Evolutionary conservation across 768 basidiomycete genomes (phyloP).

Genomic region (Boletus subparvulus): DNA sequence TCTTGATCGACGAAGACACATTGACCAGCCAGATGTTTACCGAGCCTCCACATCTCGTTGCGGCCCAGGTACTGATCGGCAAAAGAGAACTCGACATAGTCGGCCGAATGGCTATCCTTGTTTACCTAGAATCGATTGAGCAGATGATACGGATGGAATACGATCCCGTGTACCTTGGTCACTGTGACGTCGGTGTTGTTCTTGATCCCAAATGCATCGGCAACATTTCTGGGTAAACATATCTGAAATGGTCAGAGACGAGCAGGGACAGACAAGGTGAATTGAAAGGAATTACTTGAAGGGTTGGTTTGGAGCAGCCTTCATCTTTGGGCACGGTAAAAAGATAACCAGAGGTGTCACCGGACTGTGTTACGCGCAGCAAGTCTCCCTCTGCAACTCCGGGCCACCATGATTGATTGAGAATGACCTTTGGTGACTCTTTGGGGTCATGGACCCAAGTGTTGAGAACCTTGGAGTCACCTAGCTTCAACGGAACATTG

Average conservation of each 20-base stretch:
- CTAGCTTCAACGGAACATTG: slow-evolving; percentile 49
- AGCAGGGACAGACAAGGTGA: not conserved
- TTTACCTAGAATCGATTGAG: slow-evolving; percentile 54
- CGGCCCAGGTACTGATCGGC: slow-evolving; percentile 95
- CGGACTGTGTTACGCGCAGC: slow-evolving; percentile 52
- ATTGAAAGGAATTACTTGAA: slow-evolving; percentile 48
- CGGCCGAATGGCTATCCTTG: slow-evolving; percentile 57
- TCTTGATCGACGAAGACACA: slow-evolving; percentile 86
- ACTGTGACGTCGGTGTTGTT: slow-evolving; percentile 72
- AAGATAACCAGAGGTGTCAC: slow-evolving; percentile 48
- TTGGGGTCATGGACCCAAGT: slow-evolving; percentile 75
- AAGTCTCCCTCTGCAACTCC: slow-evolving; percentile 78
- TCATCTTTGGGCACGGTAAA: slow-evolving; percentile 72
- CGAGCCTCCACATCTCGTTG: slow-evolving; percentile 95
- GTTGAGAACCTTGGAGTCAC: slow-evolving; percentile 62
- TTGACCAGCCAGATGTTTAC: slow-evolving; percentile 74
- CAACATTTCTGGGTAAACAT: slow-evolving; percentile 70
- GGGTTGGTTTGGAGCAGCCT: slow-evolving; percentile 53
- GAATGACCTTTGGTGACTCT: slow-evolving; percentile 55
- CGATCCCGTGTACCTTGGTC: slow-evolving; percentile 52
- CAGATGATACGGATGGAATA: slow-evolving; percentile 2
- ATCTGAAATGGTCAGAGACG: slow-evolving; percentile 44
- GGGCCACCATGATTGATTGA: slow-evolving; percentile 77
- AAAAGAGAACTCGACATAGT: slow-evolving; percentile 87
- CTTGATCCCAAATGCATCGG: slow-evolving; percentile 66